These are phyloP conservation scores for Exophiala calicioides DNA, from an alignment of 2,329 filamentous ascomycete genomes.

Conservation along the genomic window DNA sequence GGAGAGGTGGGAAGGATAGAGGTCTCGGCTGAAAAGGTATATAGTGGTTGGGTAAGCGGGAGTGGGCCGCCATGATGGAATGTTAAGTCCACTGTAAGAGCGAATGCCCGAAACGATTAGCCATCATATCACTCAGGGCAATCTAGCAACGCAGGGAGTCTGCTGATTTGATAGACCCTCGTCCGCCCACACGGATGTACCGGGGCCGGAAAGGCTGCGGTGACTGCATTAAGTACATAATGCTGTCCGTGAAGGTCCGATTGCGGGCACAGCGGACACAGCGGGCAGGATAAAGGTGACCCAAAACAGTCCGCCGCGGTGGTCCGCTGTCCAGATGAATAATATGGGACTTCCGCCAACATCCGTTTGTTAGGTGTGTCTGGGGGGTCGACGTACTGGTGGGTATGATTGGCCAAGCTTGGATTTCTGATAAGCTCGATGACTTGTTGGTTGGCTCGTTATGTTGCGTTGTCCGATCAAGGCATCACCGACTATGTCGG, in stretches of 20 bases:
- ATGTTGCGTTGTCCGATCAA: no score
- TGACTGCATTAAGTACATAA: constrained; percentile 20
- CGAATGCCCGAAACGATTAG: constrained; percentile 24
- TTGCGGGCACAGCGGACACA: no score
- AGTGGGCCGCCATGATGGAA: constrained; percentile 19
- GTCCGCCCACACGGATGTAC: constrained; percentile 17
- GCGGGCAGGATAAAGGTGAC: no score
- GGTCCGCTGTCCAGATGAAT: background rate
- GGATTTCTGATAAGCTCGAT: no score
- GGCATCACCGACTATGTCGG: background rate
- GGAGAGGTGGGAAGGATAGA: constrained; percentile 12
- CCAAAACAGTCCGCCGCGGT: background rate
- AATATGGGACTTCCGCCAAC: constrained; percentile 22
- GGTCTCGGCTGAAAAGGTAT: constrained; percentile 17
- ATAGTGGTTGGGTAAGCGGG: constrained; percentile 24
- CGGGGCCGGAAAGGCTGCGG: constrained; percentile 13
- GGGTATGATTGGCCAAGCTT: constrained; percentile 4
- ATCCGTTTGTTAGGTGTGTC: constrained; percentile 8
- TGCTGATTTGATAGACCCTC: constrained; percentile 17
- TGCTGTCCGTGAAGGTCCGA: no score
- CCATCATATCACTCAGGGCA: constrained; percentile 15
- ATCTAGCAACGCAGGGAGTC: constrained; percentile 18
- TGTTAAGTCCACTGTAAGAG: constrained; percentile 32
- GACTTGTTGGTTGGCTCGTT: no score
- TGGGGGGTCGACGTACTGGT: constrained; percentile 4